Base-by-base conservation (phyloP, 1,284 basidiomycete species). In the Pholiota adiposa region DNA sequence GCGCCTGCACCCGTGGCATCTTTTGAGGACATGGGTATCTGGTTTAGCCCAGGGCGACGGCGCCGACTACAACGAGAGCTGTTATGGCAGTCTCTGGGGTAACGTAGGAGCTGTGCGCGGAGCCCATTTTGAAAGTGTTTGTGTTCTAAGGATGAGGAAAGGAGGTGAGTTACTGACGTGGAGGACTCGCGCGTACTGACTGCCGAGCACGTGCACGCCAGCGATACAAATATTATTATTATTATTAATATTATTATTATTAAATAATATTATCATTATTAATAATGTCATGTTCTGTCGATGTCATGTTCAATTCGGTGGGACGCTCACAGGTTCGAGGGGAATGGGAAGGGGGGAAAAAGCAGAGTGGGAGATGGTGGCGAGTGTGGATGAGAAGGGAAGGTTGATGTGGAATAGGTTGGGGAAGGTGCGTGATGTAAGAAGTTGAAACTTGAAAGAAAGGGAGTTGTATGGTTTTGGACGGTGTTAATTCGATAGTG, bases 121-220 rank as follows among this genome's bases (percentile, higher is more conserved):
- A 78, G 54, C 84, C 84, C 84, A 86, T 86, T 31, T 48, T 55
- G 43, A 4, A 16, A n/a, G 41, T 43, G 12, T 18, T 21, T 43
- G 2, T 12, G 41, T 23, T 8, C 3, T 46, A n/a, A 5, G 44
- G 12, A 3, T 4, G 44, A 16, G 23, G 40, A n/a, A 12, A 27
- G 44, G 44, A 46, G 44, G 40, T 11, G 16, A 27, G 44, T 46
- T 46, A 38, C 44, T 46, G 44, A 46, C 44, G 44, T 46, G 44
- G 44, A 46, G 44, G 44, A 46, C 44, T 23, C 44, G 44, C 44
- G 44, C 44, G 44, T 46, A 46, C n/a, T 18, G 5, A 21, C 18
- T 4, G 6, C 14, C 4, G 44, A 25, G 44, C 44, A 46, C 44
- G 44, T 46, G 44, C 29, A 4, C 11, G 29, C 29, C 29, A 31